Evolutionary conservation across 192 early-diverging fungal species (phyloP).

Genomic region (Coemansia sp.): DNA sequence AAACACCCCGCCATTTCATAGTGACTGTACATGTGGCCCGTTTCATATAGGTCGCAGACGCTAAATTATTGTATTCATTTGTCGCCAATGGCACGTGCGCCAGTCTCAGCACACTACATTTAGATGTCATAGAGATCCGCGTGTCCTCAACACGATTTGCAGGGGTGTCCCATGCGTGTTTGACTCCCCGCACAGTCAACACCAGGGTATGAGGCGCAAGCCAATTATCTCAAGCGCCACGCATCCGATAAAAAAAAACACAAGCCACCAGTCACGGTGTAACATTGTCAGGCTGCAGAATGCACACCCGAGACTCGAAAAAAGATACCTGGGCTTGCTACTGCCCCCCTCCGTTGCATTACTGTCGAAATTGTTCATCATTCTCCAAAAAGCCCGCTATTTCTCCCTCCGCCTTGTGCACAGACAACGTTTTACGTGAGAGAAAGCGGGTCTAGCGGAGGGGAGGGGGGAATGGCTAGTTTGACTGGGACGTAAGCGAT

Average conservation of each 20-base stretch:
- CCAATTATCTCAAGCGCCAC: constrained; percentile 7
- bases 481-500: too few relatives aligned
- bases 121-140: not conserved
- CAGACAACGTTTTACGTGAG: constrained; percentile 2
- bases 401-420: not conserved
- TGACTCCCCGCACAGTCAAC: constrained; percentile 1
- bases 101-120: not conserved
- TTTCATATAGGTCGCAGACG: not conserved
- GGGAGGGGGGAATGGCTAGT: not conserved
- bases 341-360: not conserved
- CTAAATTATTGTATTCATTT: not conserved
- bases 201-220: constrained; percentile 6
- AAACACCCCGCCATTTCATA: not conserved
- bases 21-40: not conserved
- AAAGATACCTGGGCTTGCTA: not conserved
- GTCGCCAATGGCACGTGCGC: not conserved
- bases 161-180: not conserved
- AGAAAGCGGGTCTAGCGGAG: not conserved
- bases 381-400: not conserved
- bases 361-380: not conserved
- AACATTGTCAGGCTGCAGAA: not conserved
- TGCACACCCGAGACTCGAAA: not conserved
- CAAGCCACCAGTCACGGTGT: constrained; percentile 4
- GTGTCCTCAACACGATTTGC: not conserved
- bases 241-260: constrained; percentile 4